Evolutionary conservation across 1,139 yeast genomes (phyloP).

Genomic region (Geotrichum fermentans): DNA sequence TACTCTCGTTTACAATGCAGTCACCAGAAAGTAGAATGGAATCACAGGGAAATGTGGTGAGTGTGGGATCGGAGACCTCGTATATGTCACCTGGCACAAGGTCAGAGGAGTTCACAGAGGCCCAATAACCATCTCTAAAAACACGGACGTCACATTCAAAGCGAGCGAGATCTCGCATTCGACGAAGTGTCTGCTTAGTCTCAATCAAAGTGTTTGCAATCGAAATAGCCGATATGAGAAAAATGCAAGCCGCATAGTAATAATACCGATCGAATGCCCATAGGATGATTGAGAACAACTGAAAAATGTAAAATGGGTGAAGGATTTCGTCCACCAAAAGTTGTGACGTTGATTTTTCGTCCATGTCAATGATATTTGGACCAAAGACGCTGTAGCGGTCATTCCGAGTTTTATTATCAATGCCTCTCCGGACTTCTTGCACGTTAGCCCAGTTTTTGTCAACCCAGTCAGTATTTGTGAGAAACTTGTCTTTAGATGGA

Average conservation of each 20-base stretch:
- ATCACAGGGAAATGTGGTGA: constrained; percentile 77
- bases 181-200: constrained; percentile 66
- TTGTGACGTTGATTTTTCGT: constrained; percentile 61
- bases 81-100: constrained; percentile 94
- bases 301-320: constrained; percentile 93
- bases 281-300: constrained; percentile 79
- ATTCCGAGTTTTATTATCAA: constrained; percentile 62
- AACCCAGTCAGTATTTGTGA: constrained; percentile 81
- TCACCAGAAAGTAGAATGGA: constrained; percentile 83
- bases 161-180: constrained; percentile 69
- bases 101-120: constrained; percentile 69
- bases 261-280: constrained; percentile 92
- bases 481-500: constrained; percentile 81
- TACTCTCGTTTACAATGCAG: constrained; percentile 88
- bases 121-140: constrained; percentile 92
- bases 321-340: constrained; percentile 79
- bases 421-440: constrained; percentile 59
- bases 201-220: constrained; percentile 76
- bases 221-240: constrained; percentile 75
- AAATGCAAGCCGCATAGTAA: constrained; percentile 90
- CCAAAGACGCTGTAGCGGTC: constrained; percentile 75
- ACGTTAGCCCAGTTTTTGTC: constrained; percentile 67
- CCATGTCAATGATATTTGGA: constrained; percentile 65
- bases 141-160: constrained; percentile 80
- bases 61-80: constrained; percentile 83